Evolutionary conservation across 441 rosid species (phyloP), one percentile per base, ranked within the genome.

Genomic region (Mallotus repandus): DNA sequence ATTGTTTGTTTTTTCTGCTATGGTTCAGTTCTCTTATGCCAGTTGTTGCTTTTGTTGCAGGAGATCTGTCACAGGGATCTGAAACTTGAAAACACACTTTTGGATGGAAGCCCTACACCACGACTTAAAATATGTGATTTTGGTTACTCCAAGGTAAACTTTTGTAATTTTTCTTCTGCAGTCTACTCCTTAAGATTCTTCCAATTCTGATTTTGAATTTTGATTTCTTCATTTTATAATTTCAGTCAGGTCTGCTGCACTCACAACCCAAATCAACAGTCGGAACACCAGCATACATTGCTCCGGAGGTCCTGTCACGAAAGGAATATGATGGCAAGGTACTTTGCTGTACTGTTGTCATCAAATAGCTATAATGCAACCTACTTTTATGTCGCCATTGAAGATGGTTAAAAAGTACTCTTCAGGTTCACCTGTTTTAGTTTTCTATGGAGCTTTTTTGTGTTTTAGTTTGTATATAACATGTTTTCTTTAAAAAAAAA

Each of bases 61-160:
- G 93, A 91, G 88, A 94, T 94, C 76, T 94, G 97, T 76, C 98
- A 94, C 78, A 87, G 97, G 78, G 98, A 94, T 82, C 84, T 94
- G 81, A 94, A 92, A 80, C 91, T 94, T 76, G 98, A 94, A 82
- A 94, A 92, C 81, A 94, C 97, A 45, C 85, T 94, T 61, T 82
- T 94, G 45, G 97, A 94, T 84, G 98, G 95, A 75, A 92, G 93
- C 81, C 93, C 96, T 71, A 89, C 95, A 13, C 97, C 97, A 4
- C 92, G 94, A 75, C 80, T 92, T 86, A 94, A 94, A 84, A 94
- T 94, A 77, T 92, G 98, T 70, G 98, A 94, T 78, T 94, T 94
- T 64, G 97, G 98, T 74, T 94, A 92, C 86, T 94, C 98, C 38
- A 94, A 92, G 98, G 98, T 91, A 53, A 19, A n/a, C 56, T 11